Percentiles rank a stretch among this genome's conserved stretches.
These are phyloP conservation scores for Naematelia encephala DNA, from an alignment of 768 basidiomycete genomes.

Conservation along the genomic window DNA sequence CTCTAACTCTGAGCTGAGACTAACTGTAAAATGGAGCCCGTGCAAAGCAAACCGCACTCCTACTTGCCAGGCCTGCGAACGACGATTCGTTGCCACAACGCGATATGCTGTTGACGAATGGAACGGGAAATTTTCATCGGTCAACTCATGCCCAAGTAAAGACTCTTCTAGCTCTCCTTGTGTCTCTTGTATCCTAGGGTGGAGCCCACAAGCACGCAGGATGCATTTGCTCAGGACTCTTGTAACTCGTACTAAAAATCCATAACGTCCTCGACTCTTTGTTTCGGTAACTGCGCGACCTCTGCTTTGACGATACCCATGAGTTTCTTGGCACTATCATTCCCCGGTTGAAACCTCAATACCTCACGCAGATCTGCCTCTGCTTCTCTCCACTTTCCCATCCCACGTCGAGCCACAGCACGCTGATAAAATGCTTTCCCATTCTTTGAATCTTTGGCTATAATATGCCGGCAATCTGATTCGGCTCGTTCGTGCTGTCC, in stretches of 20 bases:
- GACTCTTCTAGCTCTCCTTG: no score
- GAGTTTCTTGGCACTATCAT: conserved; percentile 41
- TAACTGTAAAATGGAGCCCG: no score
- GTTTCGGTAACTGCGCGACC: conserved; percentile 32
- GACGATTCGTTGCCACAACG: no score
- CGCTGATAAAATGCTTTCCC: conserved; percentile 49
- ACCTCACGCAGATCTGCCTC: conserved; percentile 41
- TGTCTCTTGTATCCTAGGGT: no score
- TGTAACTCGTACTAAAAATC: conserved; percentile 24
- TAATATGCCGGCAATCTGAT: conserved; percentile 44
- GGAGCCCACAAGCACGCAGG: no score
- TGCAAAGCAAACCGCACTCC: no score
- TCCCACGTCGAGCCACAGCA: conserved; percentile 41
- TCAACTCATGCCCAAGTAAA: no score
- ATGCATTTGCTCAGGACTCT: neutral
- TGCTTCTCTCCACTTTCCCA: conserved; percentile 45
- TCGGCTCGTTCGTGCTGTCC: conserved; percentile 46
- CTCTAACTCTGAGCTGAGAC: no score
- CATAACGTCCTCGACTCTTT: conserved; percentile 28
- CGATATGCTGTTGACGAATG: no score
- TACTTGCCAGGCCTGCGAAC: no score
- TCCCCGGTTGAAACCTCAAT: conserved; percentile 30
- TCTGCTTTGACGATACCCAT: conserved; percentile 27
- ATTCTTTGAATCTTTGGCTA: conserved; percentile 42
- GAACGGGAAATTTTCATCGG: no score